Evolutionary conservation across 2,329 filamentous ascomycete genomes (phyloP), one percentile per base, ranked within the genome.

Genomic region (Beauveria sp.): DNA sequence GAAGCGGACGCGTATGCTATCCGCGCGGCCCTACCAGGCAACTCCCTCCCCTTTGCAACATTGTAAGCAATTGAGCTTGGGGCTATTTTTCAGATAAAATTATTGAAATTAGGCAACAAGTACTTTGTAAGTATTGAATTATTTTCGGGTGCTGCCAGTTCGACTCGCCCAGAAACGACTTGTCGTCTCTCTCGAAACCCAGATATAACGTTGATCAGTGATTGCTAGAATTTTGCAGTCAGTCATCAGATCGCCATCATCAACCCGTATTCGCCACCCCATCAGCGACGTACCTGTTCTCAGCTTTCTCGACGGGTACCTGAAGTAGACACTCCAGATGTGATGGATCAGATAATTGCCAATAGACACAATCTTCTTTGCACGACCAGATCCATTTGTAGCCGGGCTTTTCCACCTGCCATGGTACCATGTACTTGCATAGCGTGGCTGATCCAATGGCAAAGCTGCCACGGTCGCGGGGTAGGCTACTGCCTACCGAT

Each of bases 21-120:
- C 48, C 58, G 46, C 58, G 58, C 49, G 58, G 58, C 58, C 58
- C 49, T 45, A 53, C n/a, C 53, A 10, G 31, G 31, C 31, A 34
- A 12, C 9, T 34, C 10, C 5, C 10, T 8, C 31, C 31, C 31
- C 31, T 5, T 34, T 34, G 10, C 31, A 10, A 34, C 31, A 5
- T 12, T 34, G 31, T 38, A 38, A 38, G 34, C 12, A 38, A 38
- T 38, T 5, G 12, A 38, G 12, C 14, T 14, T 38, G 5, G 12
- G 12, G 34, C 12, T 38, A 38, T 5, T 14, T 38, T 14, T 38
- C 5, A 14, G 34, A 5, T 38, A 3, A 38, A 14, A 38, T 38
- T 5, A 38, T 2, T 38, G 14, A 3, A 1, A 31, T 34, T 34
- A 38, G 34, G 1, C 12, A 38, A 14, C 5, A 38, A 38, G 12